A percentile compares a stretch with the other conserved stretches of the same genome.
Conservation (phyloP, 805 yeast species). For the Cyberlindnera meyerae region DNA sequence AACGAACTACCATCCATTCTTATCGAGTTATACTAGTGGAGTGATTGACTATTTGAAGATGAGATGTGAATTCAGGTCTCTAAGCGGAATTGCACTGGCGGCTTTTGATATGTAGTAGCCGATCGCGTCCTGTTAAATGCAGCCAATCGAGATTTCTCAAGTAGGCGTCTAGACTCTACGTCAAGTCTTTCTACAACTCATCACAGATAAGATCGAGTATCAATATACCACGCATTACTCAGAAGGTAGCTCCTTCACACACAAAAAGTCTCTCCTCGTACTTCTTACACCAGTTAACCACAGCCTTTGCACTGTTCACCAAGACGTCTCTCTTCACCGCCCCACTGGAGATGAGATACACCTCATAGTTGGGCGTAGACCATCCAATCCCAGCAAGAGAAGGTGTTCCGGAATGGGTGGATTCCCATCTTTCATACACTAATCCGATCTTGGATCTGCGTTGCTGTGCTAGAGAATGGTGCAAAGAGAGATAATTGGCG, state of each 20-base stretch:
- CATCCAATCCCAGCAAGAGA: conserved; percentile 43
- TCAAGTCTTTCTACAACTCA: no score
- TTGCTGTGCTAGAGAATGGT: conserved; percentile 21
- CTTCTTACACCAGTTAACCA: conserved; percentile 72
- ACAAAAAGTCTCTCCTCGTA: conserved; percentile 69
- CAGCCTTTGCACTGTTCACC: conserved; percentile 54
- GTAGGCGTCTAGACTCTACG: no score
- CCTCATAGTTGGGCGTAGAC: conserved; percentile 56
- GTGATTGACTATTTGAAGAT: no score
- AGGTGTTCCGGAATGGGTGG: conserved; percentile 10
- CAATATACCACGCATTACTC: not conserved
- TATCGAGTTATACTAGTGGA: no score
- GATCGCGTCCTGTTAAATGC: no score
- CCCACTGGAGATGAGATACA: conserved; percentile 59
- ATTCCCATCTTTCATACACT: conserved; percentile 40
- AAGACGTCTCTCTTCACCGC: conserved; percentile 50
- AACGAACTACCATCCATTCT: conserved; percentile 3
- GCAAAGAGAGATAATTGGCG: conserved; percentile 20
- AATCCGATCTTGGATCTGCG: conserved; percentile 36
- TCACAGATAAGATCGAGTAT: no score
- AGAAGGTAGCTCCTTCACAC: conserved; percentile 67
- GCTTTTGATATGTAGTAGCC: no score
- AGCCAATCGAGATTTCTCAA: no score
- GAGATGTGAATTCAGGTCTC: no score
- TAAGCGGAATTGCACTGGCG: no score